Base-by-base conservation (phyloP, 495 filamentous ascomycete species). In the Hyphodiscus hymeniophilus region DNA sequence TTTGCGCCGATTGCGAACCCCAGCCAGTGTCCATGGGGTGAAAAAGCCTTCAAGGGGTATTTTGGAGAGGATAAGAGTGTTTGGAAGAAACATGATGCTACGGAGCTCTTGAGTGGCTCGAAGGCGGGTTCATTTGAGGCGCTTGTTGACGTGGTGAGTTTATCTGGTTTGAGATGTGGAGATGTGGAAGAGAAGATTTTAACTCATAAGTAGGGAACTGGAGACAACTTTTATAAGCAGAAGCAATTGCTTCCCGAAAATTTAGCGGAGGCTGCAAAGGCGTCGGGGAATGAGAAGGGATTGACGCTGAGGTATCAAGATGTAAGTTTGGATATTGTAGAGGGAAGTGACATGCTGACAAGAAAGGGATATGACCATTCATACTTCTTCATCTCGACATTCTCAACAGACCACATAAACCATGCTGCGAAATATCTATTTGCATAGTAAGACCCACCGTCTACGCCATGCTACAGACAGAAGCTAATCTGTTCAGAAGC, bases 1-100 rank as follows among this genome's bases (percentile, higher is more conserved):
- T 94, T 94, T 61, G 89, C 92, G 48, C 94, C 92, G 7, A 95
- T 98, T 60, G 66, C 80, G 11, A 98, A 97, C 68, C 92, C 92
- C 5, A 73, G 68, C 33, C 77, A 81, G 35, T 94, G 87, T 56
- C 83, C 85, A 12, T 98, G 92, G 94, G 94, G 94, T 26, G 70
- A 94, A 68, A 97, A 98, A 76, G 94, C 94, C 0, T 96, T 97
- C 57, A 66, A 59, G 7, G 92, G 94, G 2, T 98, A 96, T 66
- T 77, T 98, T 20, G 87, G 88, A 16, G 80, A 82, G 15, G 63
- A 84, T 17, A 71, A 76, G 61, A 72, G 76, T 45, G 82, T 73
- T 63, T 95, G 92, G 91, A 81, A 79, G 65, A 76, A 79, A 65
- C 82, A 95, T 56, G 92, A 98, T 63, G 87, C 92, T n/a, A 91